Evolutionary conservation across 2,329 filamentous ascomycete species (phyloP), one percentile per base, ranked within the genome.

Genomic region (Talaromyces rugulosus): DNA sequence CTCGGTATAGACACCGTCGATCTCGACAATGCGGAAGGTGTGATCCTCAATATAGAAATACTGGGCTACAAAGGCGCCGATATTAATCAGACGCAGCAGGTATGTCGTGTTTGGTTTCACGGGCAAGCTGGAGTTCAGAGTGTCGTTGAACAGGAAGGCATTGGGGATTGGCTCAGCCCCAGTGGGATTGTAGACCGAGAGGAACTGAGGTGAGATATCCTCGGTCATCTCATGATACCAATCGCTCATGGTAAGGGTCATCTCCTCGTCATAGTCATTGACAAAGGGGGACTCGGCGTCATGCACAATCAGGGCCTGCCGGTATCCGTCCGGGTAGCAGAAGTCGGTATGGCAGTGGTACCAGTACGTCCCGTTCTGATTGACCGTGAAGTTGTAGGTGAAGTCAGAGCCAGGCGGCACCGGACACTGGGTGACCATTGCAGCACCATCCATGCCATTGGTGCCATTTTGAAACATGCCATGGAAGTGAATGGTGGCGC

Each of bases 401-500:
- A 89, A 88, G 0, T 78, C 84, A 2, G 80, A 76, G 1, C 85
- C 85, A 0, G 89, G 86, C 0, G 85, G 80, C 54, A 92, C 87
- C 0, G 84, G 81, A 64, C 87, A 90, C 70, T 90, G 89, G 0
- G 84, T 88, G 5, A 90, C 81, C 40, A 85, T 87, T 0, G 85
- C 80, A 1, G 88, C 83, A 0, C 90, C 90, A 68, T 94, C 90
- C 87, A 91, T 90, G 61, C 82, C 82, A 62, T 86, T 90, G 0
- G 89, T 90, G 11, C 88, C 89, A 66, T 90, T 90, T 70, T 92
- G 89, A 70, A 86, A 91, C 65, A 94, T 81, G 16, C 90, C 90
- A 67, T 94, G 90, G 72, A 90, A 93, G 71, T 94, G 90, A 5
- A 93, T 80, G 42, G 82, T 84, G 8, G 88, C 89, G 12, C 82